Conservation (phyloP, 306 rosid species). For the Cercis canadensis region DNA sequence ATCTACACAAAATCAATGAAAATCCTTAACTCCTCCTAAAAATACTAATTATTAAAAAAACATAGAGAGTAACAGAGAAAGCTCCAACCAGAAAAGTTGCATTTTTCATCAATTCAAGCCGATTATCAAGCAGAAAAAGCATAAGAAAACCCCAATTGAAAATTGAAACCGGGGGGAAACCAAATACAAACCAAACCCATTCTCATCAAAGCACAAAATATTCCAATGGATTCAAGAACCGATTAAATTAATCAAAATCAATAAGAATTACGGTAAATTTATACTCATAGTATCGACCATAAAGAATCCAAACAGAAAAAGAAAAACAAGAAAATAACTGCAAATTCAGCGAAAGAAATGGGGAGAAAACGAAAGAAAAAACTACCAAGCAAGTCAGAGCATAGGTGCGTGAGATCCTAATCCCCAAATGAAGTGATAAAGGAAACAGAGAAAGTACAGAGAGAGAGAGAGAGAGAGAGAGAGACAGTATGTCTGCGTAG, state of each 20-base stretch:
- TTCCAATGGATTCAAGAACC: conserved; percentile 26
- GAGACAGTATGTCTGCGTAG: too few species aligned
- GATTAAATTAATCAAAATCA: conserved; percentile 29
- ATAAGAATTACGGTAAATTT: conserved; percentile 16
- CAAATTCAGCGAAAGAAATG: conserved; percentile 30
- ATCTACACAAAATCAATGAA: too few species aligned
- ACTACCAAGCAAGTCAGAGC: conserved; percentile 15
- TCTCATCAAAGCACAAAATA: conserved; percentile 28
- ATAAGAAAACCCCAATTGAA: conserved; percentile 29
- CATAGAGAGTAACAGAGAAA: too few species aligned
- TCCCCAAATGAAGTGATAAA: neutral
- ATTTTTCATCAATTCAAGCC: neutral
- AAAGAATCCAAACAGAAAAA: neutral
- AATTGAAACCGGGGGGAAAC: conserved; percentile 12
- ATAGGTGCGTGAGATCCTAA: conserved; percentile 37
- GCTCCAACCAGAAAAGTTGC: neutral
- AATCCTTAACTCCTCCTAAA: too few species aligned
- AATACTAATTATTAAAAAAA: too few species aligned
- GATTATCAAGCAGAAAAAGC: neutral
- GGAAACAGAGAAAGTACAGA: conserved; percentile 6
- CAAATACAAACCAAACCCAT: neutral
- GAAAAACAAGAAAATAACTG: neutral
- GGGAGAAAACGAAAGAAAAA: neutral
- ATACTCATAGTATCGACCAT: conserved; percentile 7
- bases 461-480: conserved; percentile 14